These are phyloP conservation scores for Melampsora americana DNA, from an alignment of 1,284 basidiomycete species.

Conservation along the genomic window DNA sequence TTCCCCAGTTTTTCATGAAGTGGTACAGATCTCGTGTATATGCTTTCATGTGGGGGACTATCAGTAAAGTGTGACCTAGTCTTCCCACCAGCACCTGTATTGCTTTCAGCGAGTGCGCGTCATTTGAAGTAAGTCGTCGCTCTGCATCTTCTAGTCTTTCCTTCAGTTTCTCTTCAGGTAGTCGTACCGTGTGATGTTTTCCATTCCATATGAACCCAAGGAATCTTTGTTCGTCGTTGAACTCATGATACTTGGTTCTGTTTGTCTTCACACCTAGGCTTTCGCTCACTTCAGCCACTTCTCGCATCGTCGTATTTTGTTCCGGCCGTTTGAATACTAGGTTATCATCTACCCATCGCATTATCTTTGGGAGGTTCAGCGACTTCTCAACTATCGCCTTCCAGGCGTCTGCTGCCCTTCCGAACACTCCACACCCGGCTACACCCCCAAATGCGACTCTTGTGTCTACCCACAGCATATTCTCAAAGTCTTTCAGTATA, in stretches of 20 bases:
- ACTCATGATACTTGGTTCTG: background rate
- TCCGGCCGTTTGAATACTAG: background rate
- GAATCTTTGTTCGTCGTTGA: background rate
- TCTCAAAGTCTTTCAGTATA: background rate
- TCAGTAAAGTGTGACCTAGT: background rate
- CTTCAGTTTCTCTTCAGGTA: slow-evolving; percentile 5
- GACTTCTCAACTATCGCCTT: background rate
- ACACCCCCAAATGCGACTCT: slow-evolving; percentile 7
- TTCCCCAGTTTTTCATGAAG: background rate
- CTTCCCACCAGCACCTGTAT: background rate
- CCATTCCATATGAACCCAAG: slow-evolving; percentile 28
- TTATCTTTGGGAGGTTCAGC: background rate
- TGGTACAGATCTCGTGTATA: background rate
- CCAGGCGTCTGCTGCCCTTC: slow-evolving; percentile 24
- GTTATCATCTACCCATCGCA: slow-evolving; percentile 21
- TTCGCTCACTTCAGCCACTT: background rate
- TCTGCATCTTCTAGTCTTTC: background rate
- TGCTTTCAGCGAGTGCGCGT: background rate
- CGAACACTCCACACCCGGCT: slow-evolving; percentile 10
- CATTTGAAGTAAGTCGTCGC: background rate
- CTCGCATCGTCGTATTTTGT: background rate
- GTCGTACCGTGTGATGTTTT: background rate
- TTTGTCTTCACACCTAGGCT: slow-evolving; percentile 7
- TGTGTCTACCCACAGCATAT: slow-evolving; percentile 5
- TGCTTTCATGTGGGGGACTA: slow-evolving; percentile 3